Evolutionary conservation across 345 rosid species (phyloP).

Genomic region (Arabis hirsuta): DNA sequence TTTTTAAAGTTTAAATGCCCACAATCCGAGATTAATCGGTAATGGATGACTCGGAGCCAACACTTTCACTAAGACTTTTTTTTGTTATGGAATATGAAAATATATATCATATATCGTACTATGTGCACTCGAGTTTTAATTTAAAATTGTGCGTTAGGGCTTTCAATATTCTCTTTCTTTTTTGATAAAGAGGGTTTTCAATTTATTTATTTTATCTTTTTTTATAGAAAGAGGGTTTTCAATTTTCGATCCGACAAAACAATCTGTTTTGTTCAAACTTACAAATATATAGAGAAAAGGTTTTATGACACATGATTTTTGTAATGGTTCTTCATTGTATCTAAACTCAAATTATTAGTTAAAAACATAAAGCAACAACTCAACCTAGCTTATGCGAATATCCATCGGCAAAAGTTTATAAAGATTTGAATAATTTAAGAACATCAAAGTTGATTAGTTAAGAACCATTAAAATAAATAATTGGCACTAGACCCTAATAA

Average conservation of each 20-base stretch:
- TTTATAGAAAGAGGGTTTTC: no score
- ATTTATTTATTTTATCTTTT: no score
- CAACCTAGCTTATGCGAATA: constrained; percentile 10
- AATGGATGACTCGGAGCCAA: constrained; percentile 27
- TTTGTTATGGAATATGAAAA: background rate
- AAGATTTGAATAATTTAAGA: constrained; percentile 3
- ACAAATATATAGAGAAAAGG: no score
- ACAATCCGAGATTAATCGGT: constrained; percentile 2
- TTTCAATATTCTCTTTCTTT: background rate
- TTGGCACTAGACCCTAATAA: constrained; percentile 18
- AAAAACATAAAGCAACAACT: background rate
- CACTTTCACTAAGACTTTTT: constrained; percentile 16
- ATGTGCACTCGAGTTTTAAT: background rate
- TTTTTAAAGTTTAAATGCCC: background rate
- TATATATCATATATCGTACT: background rate
- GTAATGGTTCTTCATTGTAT: background rate
- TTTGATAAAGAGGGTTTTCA: constrained; percentile 4
- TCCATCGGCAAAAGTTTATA: constrained; percentile 5
- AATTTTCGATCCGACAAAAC: background rate
- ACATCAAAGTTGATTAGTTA: constrained; percentile 15
- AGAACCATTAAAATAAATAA: background rate
- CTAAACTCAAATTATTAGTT: background rate
- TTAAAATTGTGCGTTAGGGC: background rate
- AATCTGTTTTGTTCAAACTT: no score
- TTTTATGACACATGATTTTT: no score